Conservation (phyloP, 495 filamentous ascomycete genomes). For the Daldinia caldariorum region DNA sequence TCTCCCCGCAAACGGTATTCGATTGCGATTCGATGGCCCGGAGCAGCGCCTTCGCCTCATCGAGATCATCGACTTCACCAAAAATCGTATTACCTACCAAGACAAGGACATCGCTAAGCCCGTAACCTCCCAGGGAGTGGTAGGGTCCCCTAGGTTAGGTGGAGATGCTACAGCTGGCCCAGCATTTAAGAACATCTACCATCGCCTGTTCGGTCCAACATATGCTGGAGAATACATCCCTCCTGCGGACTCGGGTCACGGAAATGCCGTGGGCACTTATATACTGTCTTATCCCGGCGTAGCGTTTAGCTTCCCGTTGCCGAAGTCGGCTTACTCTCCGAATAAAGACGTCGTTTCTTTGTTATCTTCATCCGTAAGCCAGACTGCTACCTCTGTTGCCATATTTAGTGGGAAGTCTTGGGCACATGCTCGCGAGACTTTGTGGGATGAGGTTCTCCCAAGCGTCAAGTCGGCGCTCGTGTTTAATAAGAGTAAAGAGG, state of each 20-base stretch:
- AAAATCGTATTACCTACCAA: conserved; percentile 82
- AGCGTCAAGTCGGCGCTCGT: conserved; percentile 65
- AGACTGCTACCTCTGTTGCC: conserved; percentile 81
- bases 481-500: conserved; percentile 68
- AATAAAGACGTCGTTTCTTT: conserved; percentile 86
- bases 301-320: conserved; percentile 88
- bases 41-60: conserved; percentile 91
- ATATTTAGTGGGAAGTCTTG: conserved; percentile 90
- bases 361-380: conserved; percentile 79
- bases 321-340: conserved; percentile 77
- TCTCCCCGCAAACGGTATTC: conserved; percentile 85
- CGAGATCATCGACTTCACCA: conserved; percentile 91
- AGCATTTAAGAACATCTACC: conserved; percentile 89
- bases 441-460: conserved; percentile 78
- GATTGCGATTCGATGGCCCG: conserved; percentile 90
- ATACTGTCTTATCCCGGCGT: conserved; percentile 93
- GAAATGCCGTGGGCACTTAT: conserved; percentile 67
- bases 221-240: conserved; percentile 91
- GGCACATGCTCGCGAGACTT: conserved; percentile 76
- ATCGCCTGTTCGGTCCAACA: conserved; percentile 87
- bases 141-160: conserved; percentile 48
- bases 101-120: conserved; percentile 82
- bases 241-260: conserved; percentile 47
- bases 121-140: conserved; percentile 54
- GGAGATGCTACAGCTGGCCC: conserved; percentile 68